Conservation (phyloP, 2,329 filamentous ascomycete genomes). For the Xylaria sp. region DNA sequence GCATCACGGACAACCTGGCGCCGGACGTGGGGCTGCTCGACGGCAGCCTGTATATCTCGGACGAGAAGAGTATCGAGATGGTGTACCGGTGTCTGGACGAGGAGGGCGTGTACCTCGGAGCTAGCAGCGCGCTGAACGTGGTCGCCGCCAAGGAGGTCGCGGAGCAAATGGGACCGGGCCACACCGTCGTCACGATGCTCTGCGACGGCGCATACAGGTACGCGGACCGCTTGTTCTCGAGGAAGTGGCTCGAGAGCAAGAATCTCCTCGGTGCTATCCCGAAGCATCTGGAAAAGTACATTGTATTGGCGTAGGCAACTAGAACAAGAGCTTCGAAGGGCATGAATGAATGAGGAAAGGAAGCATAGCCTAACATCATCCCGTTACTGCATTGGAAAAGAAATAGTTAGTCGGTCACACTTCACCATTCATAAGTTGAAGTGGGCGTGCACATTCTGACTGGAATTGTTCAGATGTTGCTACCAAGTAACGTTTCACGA, state of each 20-base stretch:
- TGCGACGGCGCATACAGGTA: constrained; percentile 98
- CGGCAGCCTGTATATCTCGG: constrained; percentile 80
- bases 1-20: constrained; percentile 91
- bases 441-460: not conserved
- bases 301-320: constrained; percentile 74
- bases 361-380: not conserved
- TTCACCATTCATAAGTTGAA: not conserved
- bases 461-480: not conserved
- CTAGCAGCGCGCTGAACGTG: constrained; percentile 92
- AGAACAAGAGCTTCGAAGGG: not conserved
- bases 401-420: not conserved
- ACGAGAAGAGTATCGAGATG: constrained; percentile 97
- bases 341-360: not conserved
- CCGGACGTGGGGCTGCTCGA: constrained; percentile 86
- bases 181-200: constrained; percentile 91
- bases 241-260: constrained; percentile 89
- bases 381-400: not conserved
- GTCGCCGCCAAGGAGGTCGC: constrained; percentile 94
- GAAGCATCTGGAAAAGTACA: constrained; percentile 87
- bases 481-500: not conserved
- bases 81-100: constrained; percentile 95
- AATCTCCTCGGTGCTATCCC: constrained; percentile 81
- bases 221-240: constrained; percentile 89
- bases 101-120: constrained; percentile 93
- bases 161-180: constrained; percentile 83